A percentile compares a stretch with the other conserved stretches of the same genome.
These are phyloP conservation scores for Lentinula guzmanii DNA, from an alignment of 768 basidiomycete species.

Conservation along the genomic window DNA sequence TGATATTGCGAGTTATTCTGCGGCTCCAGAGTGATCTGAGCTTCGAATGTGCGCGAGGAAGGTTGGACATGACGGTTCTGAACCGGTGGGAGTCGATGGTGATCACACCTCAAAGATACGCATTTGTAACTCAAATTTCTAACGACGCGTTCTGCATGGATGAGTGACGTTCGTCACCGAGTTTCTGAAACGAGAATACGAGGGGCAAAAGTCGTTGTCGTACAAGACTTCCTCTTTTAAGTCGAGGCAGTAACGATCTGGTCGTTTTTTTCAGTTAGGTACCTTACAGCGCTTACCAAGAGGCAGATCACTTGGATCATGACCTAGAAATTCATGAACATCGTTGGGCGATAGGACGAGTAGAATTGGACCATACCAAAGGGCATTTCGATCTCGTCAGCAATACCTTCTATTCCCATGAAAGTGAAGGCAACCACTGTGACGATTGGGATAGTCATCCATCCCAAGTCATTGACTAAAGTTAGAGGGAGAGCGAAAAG, in stretches of 20 bases:
- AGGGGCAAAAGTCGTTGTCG: slow-evolving; percentile 14
- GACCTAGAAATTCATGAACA: slow-evolving; percentile 28
- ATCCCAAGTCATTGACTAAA: slow-evolving; percentile 75
- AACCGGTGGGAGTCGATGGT: too few species aligned
- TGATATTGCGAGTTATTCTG: too few species aligned
- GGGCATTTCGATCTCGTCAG: slow-evolving; percentile 92
- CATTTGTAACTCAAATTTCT: too few species aligned
- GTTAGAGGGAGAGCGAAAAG: slow-evolving; percentile 88
- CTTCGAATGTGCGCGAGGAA: too few species aligned
- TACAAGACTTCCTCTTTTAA: slow-evolving; percentile 81
- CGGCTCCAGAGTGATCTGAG: too few species aligned
- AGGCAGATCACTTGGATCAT: slow-evolving; percentile 65
- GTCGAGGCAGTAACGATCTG: slow-evolving; percentile 82
- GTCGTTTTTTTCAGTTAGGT: background rate
- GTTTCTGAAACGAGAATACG: too few species aligned
- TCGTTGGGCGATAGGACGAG: slow-evolving; percentile 1
- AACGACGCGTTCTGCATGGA: too few species aligned
- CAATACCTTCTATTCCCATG: slow-evolving; percentile 95
- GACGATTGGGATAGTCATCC: slow-evolving; percentile 80
- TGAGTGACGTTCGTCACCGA: too few species aligned
- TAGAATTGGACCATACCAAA: slow-evolving; percentile 52
- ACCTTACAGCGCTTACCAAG: slow-evolving; percentile 45
- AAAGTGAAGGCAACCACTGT: slow-evolving; percentile 87
- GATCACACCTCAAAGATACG: too few species aligned
- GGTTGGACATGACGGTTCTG: too few species aligned